Evolutionary conservation across 768 basidiomycete species (phyloP).

Genomic region (Tylopilus intermedius): DNA sequence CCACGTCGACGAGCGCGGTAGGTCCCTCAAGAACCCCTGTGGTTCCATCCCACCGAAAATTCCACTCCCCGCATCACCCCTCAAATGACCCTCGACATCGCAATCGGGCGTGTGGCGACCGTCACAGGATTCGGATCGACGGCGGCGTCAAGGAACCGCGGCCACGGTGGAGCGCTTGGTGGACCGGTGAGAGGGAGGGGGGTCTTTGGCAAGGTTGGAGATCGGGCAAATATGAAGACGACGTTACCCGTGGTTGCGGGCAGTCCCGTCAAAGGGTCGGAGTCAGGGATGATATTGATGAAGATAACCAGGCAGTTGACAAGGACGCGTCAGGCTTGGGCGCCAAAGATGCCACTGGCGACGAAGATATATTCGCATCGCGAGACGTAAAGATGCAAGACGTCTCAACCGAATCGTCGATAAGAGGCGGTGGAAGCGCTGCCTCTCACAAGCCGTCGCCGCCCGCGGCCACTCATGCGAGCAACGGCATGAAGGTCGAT

Average conservation of each 20-base stretch:
- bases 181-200: conserved; percentile 11
- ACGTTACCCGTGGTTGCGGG: conserved; percentile 41
- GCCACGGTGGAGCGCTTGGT: conserved; percentile 3
- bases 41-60: conserved; percentile 26
- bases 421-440: background rate
- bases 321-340: background rate
- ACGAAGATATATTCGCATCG: conserved; percentile 9
- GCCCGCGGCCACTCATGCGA: conserved; percentile 1
- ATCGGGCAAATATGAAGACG: conserved; percentile 41
- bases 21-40: conserved; percentile 5
- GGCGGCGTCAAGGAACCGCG: background rate
- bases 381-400: conserved; percentile 8
- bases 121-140: conserved; percentile 7
- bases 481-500: conserved; percentile 10
- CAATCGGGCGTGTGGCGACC: conserved; percentile 20
- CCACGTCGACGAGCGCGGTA: conserved; percentile 7
- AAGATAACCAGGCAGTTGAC: background rate
- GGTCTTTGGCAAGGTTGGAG: conserved; percentile 21
- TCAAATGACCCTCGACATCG: conserved; percentile 11
- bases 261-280: conserved; percentile 43
- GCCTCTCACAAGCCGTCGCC: conserved; percentile 14
- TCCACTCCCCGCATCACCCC: conserved; percentile 21
- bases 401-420: conserved; percentile 8
- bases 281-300: background rate
- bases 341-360: background rate